Conservation (phyloP, 306 rosid species). For the Vigna mungo region DNA sequence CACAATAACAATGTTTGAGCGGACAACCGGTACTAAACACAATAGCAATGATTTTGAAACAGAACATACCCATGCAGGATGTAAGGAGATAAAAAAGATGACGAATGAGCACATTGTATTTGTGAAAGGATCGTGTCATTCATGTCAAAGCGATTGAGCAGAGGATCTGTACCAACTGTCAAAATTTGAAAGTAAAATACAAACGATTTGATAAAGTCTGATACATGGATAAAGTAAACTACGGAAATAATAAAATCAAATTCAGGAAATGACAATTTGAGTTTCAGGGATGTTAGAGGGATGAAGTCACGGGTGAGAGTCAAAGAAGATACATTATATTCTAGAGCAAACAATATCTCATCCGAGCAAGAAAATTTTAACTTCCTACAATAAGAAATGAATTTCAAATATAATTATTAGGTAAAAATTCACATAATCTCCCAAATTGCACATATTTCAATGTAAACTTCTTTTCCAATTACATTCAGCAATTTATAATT, state of each 20-base stretch:
- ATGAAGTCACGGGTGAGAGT: too few species aligned
- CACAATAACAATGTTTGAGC: slow-evolving; percentile 23
- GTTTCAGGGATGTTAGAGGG: too few species aligned
- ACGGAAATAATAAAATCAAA: too few species aligned
- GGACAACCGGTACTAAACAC: slow-evolving; percentile 16
- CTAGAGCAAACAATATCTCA: neutral
- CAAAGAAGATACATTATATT: too few species aligned
- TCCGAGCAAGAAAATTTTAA: neutral
- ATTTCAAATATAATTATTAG: neutral
- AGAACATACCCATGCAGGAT: slow-evolving; percentile 77
- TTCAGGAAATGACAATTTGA: too few species aligned
- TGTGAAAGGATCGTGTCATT: slow-evolving; percentile 82
- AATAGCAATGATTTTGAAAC: too few species aligned
- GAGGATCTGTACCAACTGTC: slow-evolving; percentile 88
- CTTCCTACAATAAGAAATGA: neutral
- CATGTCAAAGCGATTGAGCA: slow-evolving; percentile 75
- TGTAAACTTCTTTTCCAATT: too few species aligned
- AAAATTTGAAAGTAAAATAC: slow-evolving; percentile 60
- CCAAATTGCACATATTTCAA: too few species aligned
- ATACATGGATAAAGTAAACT: too few species aligned
- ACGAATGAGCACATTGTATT: slow-evolving; percentile 85
- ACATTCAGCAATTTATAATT: too few species aligned
- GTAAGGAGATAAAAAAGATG: slow-evolving; percentile 75
- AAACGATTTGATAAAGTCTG: neutral
- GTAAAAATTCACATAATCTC: neutral